phyloP scores from a whole-genome alignment of 2,329 filamentous ascomycete genomes.

The Incumbomyces delicatus region DNA sequence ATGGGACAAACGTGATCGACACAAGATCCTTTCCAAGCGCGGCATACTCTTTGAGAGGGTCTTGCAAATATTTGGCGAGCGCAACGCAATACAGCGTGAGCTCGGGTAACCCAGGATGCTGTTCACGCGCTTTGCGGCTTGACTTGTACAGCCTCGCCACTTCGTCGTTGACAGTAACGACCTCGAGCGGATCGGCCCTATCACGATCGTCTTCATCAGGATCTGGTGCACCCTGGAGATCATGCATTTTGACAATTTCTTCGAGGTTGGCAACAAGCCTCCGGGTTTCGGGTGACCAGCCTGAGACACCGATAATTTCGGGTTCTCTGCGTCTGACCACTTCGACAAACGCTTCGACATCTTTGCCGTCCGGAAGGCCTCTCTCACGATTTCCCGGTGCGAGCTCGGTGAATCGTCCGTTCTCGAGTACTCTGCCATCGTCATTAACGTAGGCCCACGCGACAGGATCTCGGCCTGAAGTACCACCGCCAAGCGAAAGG shows the following conservation, averaged over 20 bases:
- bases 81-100: conserved; percentile 83
- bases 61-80: conserved; percentile 84
- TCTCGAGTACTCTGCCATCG: conserved; percentile 77
- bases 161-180: conserved; percentile 90
- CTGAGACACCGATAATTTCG: conserved; percentile 82
- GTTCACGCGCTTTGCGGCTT: conserved; percentile 65
- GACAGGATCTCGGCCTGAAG: conserved; percentile 64
- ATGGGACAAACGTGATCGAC: conserved; percentile 79
- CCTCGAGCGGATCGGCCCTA: conserved; percentile 69
- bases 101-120: conserved; percentile 71
- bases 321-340: conserved; percentile 70
- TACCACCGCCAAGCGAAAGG: conserved; percentile 74
- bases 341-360: conserved; percentile 63
- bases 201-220: conserved; percentile 73
- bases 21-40: conserved; percentile 79
- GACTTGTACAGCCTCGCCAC: conserved; percentile 94
- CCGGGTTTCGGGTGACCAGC: conserved; percentile 78
- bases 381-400: conserved; percentile 56
- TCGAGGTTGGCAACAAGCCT: conserved; percentile 74
- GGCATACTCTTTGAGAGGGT: conserved; percentile 92
- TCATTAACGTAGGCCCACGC: conserved; percentile 92
- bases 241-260: conserved; percentile 65
- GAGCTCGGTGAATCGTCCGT: conserved; percentile 77
- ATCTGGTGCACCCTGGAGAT: conserved; percentile 70
- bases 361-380: conserved; percentile 53